Percentiles rank a stretch among this genome's conserved stretches.
phyloP scores from a whole-genome alignment of 2,329 filamentous ascomycete species.

The Tolypocladium endophyticum region DNA sequence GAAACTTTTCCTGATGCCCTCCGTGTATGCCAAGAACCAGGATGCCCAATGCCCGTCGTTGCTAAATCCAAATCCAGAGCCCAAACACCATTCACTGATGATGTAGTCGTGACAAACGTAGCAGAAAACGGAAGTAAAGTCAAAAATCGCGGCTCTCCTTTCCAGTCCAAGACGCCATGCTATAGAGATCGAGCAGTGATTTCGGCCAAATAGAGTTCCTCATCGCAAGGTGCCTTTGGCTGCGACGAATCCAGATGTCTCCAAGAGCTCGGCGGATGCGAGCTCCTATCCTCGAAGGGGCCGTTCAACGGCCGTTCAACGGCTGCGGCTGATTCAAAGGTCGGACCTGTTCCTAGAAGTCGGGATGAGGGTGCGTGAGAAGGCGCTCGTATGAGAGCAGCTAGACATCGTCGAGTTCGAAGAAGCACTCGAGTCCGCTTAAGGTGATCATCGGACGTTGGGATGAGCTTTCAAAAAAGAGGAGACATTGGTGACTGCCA shows the following conservation, averaged over 20 bases:
- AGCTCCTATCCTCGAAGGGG: background rate
- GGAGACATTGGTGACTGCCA: background rate
- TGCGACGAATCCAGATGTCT: background rate
- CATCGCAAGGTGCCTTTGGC: background rate
- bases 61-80: background rate
- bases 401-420: background rate
- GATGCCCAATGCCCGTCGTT: background rate
- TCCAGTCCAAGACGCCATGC: slow-evolving; percentile 1
- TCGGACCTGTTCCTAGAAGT: background rate
- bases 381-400: background rate
- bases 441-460: background rate
- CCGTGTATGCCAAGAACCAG: background rate
- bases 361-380: background rate
- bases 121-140: background rate
- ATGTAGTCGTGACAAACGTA: slow-evolving; percentile 2
- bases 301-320: background rate
- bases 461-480: background rate
- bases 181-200: background rate
- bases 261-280: background rate
- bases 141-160: background rate
- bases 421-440: background rate
- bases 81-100: background rate
- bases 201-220: background rate
- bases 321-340: background rate
- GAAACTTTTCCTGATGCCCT: background rate